Base-by-base conservation (phyloP, 2,329 filamentous ascomycete genomes). In the Cordyceps pruinosa region DNA sequence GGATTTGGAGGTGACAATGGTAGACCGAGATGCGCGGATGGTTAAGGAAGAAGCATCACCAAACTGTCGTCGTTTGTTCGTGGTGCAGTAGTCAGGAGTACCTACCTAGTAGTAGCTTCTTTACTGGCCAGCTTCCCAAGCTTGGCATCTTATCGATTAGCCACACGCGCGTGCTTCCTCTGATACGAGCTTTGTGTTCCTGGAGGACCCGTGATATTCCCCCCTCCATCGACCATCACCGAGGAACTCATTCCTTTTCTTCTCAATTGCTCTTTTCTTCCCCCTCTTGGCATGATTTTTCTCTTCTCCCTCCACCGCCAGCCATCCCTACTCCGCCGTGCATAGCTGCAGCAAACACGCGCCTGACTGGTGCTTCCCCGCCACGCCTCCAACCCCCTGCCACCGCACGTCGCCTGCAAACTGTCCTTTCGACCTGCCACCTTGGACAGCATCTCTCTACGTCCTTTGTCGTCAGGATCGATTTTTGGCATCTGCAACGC, bases 141-240 rank as follows among this genome's bases (percentile, higher is more conserved):
- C 7, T 19, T 26, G 45, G 53, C 53, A 44, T 23, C 54, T 57
- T 57, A 50, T 57, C 54, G 46, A 57, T 57, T 41, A 32, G 21
- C 46, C 25, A 56, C 53, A 17, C 50, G 50, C 39, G 50, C 19
- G n/a, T 15, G 10, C 28, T 21, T 10, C 15, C 17, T 25, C 15
- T n/a, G 39, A 45, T 44, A 19, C 30, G 13, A 53, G 50, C 26
- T 45, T 41, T 28, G 30, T 35, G 39, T 42, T 19, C 19, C 13
- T 13, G 39, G 23, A 15, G 15, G 23, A 7, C n/a, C 32, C 19
- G 34, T 4, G 17, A 23, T 21, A 7, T 17, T 32, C 25, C n/a
- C 13, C 12, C 8, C 26, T 35, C 21, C 15, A 26, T 25, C 34
- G 21, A 9, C 17, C 37, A 23, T 8, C n/a, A n/a, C n/a, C 6